These are phyloP conservation scores for Lactarius hatsudake DNA, from an alignment of 768 basidiomycete genomes.

Conservation along the genomic window DNA sequence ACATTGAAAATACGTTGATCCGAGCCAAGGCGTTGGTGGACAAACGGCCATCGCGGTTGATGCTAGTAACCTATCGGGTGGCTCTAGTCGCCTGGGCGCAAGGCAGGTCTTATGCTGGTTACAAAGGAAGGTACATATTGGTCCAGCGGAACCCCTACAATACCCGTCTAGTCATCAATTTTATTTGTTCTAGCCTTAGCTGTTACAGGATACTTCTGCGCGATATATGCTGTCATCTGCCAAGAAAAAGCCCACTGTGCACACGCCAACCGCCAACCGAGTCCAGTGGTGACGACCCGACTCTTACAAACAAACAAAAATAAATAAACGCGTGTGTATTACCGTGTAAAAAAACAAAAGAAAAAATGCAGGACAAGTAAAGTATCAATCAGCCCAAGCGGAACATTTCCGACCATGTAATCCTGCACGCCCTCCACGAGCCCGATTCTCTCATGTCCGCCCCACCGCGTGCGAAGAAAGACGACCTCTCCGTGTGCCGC, in stretches of 20 bases:
- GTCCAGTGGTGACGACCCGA: neutral
- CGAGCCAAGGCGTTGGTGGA: neutral
- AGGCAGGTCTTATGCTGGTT: neutral
- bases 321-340: neutral
- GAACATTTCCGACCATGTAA: conserved; percentile 38
- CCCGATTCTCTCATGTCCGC: conserved; percentile 58
- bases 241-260: neutral
- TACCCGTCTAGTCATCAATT: neutral
- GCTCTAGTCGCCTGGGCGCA: no score
- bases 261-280: neutral
- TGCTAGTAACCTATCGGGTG: neutral
- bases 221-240: neutral
- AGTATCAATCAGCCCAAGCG: conserved; percentile 17
- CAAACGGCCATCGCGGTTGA: neutral
- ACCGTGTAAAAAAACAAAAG: neutral
- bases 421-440: conserved; percentile 70
- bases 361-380: neutral
- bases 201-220: neutral
- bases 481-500: conserved; percentile 43
- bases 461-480: conserved; percentile 54
- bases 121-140: neutral
- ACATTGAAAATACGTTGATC: neutral
- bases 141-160: neutral
- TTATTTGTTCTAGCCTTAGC: no score
- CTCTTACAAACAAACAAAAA: neutral